Base-by-base conservation (phyloP, 441 rosid genomes). In the Gossypium davidsonii region DNA sequence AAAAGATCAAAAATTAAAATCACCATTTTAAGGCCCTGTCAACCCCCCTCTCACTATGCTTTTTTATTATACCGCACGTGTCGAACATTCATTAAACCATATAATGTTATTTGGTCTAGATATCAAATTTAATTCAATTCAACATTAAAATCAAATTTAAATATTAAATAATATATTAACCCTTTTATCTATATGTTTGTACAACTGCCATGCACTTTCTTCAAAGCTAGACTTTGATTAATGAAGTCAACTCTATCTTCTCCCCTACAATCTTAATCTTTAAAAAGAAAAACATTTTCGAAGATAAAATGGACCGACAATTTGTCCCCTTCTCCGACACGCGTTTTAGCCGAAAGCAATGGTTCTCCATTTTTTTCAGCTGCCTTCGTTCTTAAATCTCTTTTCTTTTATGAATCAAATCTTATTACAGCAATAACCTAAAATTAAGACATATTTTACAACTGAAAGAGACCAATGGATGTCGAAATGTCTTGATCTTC, bases 241-340 rank as follows among this genome's bases (percentile, higher is more conserved):
- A 59, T 10, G 6, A 21, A 20, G 44, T 70, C 74, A 63, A 76
- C 17, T 26, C 34, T 42, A 61, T 63, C 25, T 9, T 42, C n/a
- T 44, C 17, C 15, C 0, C 6, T 12, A 0, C 37, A 28, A 21
- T 56, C 59, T 26, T 46, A 25, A 49, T 26, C 71, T 39, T 34
- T 34, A 17, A 55, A 55, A 55, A 55, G 3, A 7, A 17, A 25
- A 48, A 49, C 56, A 23, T 14, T 44, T 34, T 28, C 26, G 11
- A 15, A 44, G 44, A 51, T 56, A 20, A 64, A 67, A 63, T 51
- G 68, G 78, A 70, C 79, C 80, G 75, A 71, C 80, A 60, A 56
- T 21, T 56, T 64, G 58, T 67, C 28, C 26, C 68, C 60, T 7
- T 0, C 55, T 14, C 34, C 10, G 3, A 9, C 39, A 79, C 80